Conservation (phyloP, 208 protist genomes). For the Porcisia deanei region DNA sequence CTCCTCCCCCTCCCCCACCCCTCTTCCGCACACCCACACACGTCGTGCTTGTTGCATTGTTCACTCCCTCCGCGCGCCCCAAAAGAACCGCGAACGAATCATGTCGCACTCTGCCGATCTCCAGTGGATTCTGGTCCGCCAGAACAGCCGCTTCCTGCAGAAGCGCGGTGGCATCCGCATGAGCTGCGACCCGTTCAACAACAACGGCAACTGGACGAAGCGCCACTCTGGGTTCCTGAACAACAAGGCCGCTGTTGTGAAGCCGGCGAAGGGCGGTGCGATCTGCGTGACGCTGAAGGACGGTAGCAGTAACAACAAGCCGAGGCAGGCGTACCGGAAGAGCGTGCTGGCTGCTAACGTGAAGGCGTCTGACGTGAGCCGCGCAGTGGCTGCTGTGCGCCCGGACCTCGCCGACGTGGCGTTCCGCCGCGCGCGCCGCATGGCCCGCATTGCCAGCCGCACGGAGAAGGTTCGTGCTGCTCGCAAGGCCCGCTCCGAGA, state of each 20-base stretch:
- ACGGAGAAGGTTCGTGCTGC: slow-evolving; percentile 65
- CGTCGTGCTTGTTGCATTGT: background rate
- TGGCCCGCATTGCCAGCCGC: slow-evolving; percentile 61
- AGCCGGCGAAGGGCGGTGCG: slow-evolving; percentile 67
- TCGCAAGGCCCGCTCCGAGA: slow-evolving; percentile 81
- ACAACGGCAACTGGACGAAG: slow-evolving; percentile 88
- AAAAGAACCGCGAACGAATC: slow-evolving; percentile 19
- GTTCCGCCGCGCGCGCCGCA: slow-evolving; percentile 81
- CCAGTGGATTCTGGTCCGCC: slow-evolving; percentile 82
- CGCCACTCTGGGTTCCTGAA: slow-evolving; percentile 79
- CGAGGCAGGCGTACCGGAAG: slow-evolving; percentile 80
- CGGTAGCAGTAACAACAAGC: slow-evolving; percentile 75
- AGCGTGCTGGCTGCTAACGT: slow-evolving; percentile 60
- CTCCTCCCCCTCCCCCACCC: background rate
- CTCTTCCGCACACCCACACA: too few species aligned
- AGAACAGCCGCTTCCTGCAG: slow-evolving; percentile 88
- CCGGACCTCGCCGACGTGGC: slow-evolving; percentile 79
- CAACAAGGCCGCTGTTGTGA: slow-evolving; percentile 73
- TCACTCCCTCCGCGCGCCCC: background rate
- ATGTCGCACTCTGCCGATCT: slow-evolving; percentile 89
- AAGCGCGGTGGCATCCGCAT: slow-evolving; percentile 78
- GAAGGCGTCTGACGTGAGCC: slow-evolving; percentile 74
- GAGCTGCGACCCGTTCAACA: slow-evolving; percentile 85
- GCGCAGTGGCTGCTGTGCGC: slow-evolving; percentile 70
- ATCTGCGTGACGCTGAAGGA: slow-evolving; percentile 76